phyloP scores from a whole-genome alignment of 148 eudicot species.

The Vaccinium macrocarpon region DNA sequence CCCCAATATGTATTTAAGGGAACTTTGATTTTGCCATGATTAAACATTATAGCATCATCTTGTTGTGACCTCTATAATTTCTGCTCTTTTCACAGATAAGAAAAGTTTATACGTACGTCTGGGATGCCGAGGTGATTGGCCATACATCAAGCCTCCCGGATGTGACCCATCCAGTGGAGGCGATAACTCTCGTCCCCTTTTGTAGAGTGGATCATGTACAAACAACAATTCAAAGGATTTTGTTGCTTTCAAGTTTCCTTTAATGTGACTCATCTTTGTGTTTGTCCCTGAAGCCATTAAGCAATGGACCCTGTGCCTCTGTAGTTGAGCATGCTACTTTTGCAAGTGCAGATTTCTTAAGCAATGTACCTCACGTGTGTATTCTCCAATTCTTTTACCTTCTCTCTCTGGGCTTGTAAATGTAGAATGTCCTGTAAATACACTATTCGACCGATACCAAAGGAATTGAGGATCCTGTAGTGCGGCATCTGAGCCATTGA shows the following conservation, averaged over 20 bases:
- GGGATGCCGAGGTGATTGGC: slow-evolving; percentile 99
- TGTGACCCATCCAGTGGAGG: slow-evolving; percentile 62
- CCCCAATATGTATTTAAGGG: neutral
- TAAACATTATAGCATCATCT: neutral
- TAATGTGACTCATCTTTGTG: neutral
- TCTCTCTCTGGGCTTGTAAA: no score
- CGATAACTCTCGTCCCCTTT: slow-evolving; percentile 25
- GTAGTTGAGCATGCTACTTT: slow-evolving; percentile 2
- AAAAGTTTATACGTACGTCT: slow-evolving; percentile 80
- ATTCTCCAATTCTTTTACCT: neutral
- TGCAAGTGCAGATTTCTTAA: neutral
- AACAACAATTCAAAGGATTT: neutral
- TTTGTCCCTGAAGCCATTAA: neutral
- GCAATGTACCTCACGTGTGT: neutral
- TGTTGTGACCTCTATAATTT: neutral
- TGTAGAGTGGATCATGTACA: slow-evolving; percentile 16
- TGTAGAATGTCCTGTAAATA: no score
- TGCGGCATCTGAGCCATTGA: no score
- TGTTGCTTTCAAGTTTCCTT: neutral
- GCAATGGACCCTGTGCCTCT: neutral
- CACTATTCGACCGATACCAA: no score
- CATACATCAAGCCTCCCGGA: slow-evolving; percentile 90
- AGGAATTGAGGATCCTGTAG: no score
- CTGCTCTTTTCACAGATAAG: slow-evolving; percentile 52
- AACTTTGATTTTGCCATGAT: neutral